These are phyloP conservation scores for Lepidopterella palustris DNA, from an alignment of 495 filamentous ascomycete species.

Conservation along the genomic window DNA sequence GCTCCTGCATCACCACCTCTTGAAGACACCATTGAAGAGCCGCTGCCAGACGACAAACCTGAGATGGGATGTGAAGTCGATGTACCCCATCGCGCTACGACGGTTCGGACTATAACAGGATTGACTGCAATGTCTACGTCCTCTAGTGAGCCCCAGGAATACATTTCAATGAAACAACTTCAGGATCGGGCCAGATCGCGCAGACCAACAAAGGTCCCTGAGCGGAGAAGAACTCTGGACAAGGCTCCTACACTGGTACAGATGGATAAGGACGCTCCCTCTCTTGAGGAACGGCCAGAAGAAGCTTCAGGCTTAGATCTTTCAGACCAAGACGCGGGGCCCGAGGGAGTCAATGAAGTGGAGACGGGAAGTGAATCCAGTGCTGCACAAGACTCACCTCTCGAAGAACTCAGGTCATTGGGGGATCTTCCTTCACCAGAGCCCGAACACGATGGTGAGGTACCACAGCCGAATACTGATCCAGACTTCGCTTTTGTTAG, in stretches of 20 bases:
- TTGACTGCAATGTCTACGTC: not conserved
- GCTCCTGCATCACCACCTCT: not conserved
- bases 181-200: not conserved
- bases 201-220: not conserved
- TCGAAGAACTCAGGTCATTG: not conserved
- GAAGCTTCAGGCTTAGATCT: not conserved
- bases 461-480: not conserved
- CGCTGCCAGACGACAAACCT: not conserved
- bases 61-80: not conserved
- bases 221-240: not conserved
- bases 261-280: not conserved
- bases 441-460: not conserved
- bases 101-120: not conserved
- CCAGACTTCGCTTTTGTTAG: not conserved
- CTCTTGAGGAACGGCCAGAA: not conserved
- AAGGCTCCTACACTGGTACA: not conserved
- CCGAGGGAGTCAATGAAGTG: not conserved
- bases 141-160: not conserved
- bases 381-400: not conserved
- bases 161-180: not conserved
- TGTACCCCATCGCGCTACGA: not conserved
- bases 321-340: not conserved
- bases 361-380: not conserved
- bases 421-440: not conserved
- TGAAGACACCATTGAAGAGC: not conserved